Evolutionary conservation across 2,329 filamentous ascomycete genomes (phyloP), one percentile per base, ranked within the genome.

Genomic region (Cercospora berteroae): DNA sequence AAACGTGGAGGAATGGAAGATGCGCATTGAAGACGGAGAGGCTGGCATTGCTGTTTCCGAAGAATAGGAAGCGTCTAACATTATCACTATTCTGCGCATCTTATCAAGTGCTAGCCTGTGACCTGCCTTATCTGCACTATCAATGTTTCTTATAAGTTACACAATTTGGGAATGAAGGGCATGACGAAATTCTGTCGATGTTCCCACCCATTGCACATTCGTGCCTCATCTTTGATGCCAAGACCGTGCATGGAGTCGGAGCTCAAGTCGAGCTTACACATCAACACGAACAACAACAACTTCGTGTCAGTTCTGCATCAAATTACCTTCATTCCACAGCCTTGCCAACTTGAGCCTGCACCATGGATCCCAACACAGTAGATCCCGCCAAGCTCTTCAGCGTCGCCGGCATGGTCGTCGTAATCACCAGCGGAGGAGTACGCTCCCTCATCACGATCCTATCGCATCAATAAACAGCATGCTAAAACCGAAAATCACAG

Each of bases 11-110:
- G 83, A 82, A 55, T 75, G 97, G 88, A 75, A 88, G 84, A 56
- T 88, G 80, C 69, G 90, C 83, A 64, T 90, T 87, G 76, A 89
- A 86, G 75, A 90, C 83, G 67, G 96, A 81, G 80, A 92, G 87
- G 72, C 91, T 87, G 70, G 97, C 81, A 77, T 97, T 68, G 81
- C 78, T 65, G 23, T 80, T 6, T 50, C 63, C 29, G 74, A 75
- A 16, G 72, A 72, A 52, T 69, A 57, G 25, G 10, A 27, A 57
- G 25, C 16, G 3, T 57, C 16, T 50, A 25, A 27, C 5, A 27
- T 57, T 2, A 18, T 29, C 25, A 16, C 52, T 31, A 27, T 29
- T 18, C 10, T 13, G 44, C 18, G 44, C 10, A 50, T 50, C 18
- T 16, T 50, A 13, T 50, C 44, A 7, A 25, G 12, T 23, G n/a